Conservation (phyloP, 1,139 yeast genomes). For the Petasospora fabianii region DNA sequence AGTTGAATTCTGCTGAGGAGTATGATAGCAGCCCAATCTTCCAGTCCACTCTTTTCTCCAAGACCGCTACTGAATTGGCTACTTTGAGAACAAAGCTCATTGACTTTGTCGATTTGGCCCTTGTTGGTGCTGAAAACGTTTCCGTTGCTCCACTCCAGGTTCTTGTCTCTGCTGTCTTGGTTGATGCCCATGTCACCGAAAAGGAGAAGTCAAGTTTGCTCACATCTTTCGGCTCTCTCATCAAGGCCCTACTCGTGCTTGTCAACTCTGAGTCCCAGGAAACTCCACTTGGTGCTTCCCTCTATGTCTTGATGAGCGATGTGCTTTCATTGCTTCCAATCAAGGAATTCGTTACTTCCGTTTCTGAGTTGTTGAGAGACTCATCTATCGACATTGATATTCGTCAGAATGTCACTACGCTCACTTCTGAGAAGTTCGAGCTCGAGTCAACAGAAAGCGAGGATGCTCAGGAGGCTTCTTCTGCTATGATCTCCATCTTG, state of each 20-base stretch:
- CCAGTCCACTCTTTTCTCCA: constrained; percentile 55
- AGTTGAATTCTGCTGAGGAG: constrained; percentile 36
- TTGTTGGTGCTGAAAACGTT: constrained; percentile 39
- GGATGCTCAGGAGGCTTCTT: constrained; percentile 43
- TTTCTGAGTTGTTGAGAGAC: constrained; percentile 43
- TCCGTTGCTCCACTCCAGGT: constrained; percentile 49
- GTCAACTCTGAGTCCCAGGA: constrained; percentile 2
- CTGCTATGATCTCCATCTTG: constrained; percentile 45
- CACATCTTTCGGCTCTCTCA: constrained; percentile 19
- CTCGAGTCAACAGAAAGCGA: constrained; percentile 50
- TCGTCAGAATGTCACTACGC: constrained; percentile 50
- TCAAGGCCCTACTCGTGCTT: constrained; percentile 18
- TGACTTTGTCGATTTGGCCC: constrained; percentile 47
- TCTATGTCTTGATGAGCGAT: constrained; percentile 52
- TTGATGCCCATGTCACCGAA: constrained; percentile 41
- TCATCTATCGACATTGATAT: constrained; percentile 34
- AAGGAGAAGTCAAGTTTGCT: constrained; percentile 19
- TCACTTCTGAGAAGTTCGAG: constrained; percentile 69
- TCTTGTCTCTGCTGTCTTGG: constrained; percentile 53
- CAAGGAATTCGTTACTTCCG: constrained; percentile 62
- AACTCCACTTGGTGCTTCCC: constrained; percentile 21
- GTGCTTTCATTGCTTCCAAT: constrained; percentile 73
- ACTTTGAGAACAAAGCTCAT: constrained; percentile 50
- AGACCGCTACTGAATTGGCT: constrained; percentile 46
- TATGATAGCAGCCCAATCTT: constrained; percentile 57